Evolutionary conservation across 129 eudicot genomes (phyloP).

Genomic region (Oenanthe sinensis): DNA sequence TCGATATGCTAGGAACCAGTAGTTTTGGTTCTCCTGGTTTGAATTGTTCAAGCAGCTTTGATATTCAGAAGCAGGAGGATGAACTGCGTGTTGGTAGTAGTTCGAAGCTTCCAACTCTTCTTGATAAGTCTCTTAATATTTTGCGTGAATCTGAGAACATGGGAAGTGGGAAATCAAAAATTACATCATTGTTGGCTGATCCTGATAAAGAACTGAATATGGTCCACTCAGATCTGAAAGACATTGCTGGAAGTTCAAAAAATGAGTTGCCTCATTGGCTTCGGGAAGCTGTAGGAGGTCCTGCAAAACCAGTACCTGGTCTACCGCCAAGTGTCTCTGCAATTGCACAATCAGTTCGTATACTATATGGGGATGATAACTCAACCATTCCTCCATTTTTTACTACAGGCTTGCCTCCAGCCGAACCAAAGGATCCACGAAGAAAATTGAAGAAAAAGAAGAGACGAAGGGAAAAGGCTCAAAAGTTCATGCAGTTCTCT

Average conservation of each 20-base stretch:
- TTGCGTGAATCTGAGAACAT: slow-evolving; percentile 13
- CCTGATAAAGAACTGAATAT: slow-evolving; percentile 15
- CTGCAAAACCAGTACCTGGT: slow-evolving; percentile 44
- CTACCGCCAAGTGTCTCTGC: slow-evolving; percentile 78
- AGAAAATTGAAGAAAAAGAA: slow-evolving; percentile 46
- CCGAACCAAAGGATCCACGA: slow-evolving; percentile 69
- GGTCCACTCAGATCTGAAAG: slow-evolving; percentile 29
- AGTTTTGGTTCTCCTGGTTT: slow-evolving; percentile 35
- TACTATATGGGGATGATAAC: slow-evolving; percentile 52
- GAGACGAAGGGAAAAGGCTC: slow-evolving; percentile 22
- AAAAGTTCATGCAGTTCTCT: slow-evolving; percentile 2
- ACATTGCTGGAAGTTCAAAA: slow-evolving; percentile 31
- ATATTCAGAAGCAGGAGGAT: slow-evolving; percentile 26
- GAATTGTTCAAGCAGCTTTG: slow-evolving; percentile 27
- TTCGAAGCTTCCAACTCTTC: slow-evolving; percentile 32
- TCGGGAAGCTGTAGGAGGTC: slow-evolving; percentile 63
- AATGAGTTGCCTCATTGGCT: slow-evolving; percentile 90
- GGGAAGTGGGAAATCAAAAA: slow-evolving; percentile 15
- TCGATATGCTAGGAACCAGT: slow-evolving; percentile 36
- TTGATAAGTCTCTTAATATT: slow-evolving; percentile 21
- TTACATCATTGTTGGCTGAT: slow-evolving; percentile 11
- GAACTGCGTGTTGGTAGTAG: slow-evolving; percentile 17
- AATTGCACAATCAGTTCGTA: slow-evolving; percentile 70
- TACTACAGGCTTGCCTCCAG: slow-evolving; percentile 59
- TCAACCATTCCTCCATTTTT: slow-evolving; percentile 72